Conservation (phyloP, 139 green algal genomes). For the Haematococcus sp. region DNA sequence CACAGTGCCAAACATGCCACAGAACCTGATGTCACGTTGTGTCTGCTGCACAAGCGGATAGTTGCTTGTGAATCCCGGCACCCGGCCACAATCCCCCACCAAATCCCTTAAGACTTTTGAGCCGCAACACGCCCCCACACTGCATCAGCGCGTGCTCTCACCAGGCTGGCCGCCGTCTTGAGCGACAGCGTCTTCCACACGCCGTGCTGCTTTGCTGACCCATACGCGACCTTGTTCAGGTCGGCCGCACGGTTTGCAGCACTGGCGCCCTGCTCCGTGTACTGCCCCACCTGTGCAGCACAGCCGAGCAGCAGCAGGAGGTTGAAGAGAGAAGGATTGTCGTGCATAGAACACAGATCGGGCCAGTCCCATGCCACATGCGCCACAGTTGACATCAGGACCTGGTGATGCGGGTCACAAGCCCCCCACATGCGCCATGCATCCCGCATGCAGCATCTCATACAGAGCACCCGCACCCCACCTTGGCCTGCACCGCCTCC, state of each 20-base stretch:
- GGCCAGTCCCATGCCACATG: no score
- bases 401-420: no score
- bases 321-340: no score
- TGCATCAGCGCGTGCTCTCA: background rate
- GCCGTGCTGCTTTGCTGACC: slow-evolving; percentile 17
- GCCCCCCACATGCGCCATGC: no score
- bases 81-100: background rate
- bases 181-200: slow-evolving; percentile 32
- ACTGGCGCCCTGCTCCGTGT: slow-evolving; percentile 24
- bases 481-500: slow-evolving; percentile 29
- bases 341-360: no score
- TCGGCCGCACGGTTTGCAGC: slow-evolving; percentile 22
- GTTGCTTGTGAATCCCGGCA: background rate
- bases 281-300: slow-evolving; percentile 34
- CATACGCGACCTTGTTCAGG: slow-evolving; percentile 16
- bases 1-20: no score
- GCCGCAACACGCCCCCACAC: background rate
- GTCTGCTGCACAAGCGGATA: no score
- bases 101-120: background rate
- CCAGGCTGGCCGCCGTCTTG: slow-evolving; percentile 36
- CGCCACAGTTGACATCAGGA: no score
- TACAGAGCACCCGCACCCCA: no score
- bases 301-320: no score
- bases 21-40: no score
- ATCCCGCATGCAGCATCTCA: no score